Evolutionary conservation across 73 alveolate genomes (phyloP), one percentile per base, ranked within the genome.

Genomic region (Tetrahymena elliotti): DNA sequence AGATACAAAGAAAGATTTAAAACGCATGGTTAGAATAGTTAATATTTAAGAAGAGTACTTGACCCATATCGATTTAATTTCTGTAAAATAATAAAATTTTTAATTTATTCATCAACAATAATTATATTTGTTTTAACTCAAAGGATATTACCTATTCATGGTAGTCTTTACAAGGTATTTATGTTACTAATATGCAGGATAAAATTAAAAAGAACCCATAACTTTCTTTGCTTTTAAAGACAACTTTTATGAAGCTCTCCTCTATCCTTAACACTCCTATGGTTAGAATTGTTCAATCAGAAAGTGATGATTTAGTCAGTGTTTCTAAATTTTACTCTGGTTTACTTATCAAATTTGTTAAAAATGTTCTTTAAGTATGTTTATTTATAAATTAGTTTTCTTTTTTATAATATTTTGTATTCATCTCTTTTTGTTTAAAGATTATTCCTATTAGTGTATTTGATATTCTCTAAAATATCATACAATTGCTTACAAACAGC

Each of bases 311-410:
- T 96, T 92, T 98, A 22, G 97, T 97, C 84, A 96, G 98, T 93
- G 99, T 99, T 0, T 97, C 99, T 11, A 97, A 98, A 94, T 99
- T 96, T 97, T 99, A 99, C 95, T 98, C 99, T 92, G 98, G 98
- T n/a, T 99, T 98, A 95, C 96, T 99, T 33, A 99, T 99, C 31
- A 97, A 97, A 96, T 99, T 98, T 96, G 99, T 99, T 27, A 99
- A 98, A 94, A 97, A 97, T 31, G 99, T 98, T 15, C 98, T 99
- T 35, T 97, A 98, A 36, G 88, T 68, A 68, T 27, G n/a, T n/a
- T n/a, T n/a, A n/a, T 6, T 68, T 4, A 6, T 9, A 18, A 5
- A 31, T 27, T 68, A 1, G n/a, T 24, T n/a, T 27, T 27, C 24
- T 68, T 0, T 68, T 68, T 7, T 15, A 5, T 27, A 31, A 6